phyloP scores from a whole-genome alignment of 495 filamentous ascomycete genomes.

The Podospora appendiculata region DNA sequence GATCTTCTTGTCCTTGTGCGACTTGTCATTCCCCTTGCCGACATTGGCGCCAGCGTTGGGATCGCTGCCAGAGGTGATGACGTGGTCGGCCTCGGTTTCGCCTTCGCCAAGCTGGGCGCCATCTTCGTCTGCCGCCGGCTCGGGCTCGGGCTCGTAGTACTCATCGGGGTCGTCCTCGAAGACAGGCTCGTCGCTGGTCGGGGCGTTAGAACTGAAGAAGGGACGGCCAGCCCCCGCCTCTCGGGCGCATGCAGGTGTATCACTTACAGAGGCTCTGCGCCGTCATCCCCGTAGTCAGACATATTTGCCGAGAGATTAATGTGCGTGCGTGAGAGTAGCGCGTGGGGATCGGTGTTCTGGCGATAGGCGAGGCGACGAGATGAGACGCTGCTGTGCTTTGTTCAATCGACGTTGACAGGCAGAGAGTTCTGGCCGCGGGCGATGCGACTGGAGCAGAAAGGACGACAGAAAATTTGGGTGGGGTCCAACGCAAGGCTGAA shows the following conservation, averaged over 20 bases:
- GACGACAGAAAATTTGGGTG: conserved; percentile 23
- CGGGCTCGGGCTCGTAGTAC: conserved; percentile 57
- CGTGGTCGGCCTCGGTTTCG: conserved; percentile 42
- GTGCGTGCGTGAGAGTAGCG: neutral
- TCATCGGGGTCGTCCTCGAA: conserved; percentile 47
- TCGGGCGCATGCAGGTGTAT: neutral
- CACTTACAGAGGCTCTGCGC: conserved; percentile 31
- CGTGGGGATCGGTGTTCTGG: neutral
- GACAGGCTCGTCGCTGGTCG: conserved; percentile 44
- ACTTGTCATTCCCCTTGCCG: conserved; percentile 41
- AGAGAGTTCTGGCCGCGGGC: conserved; percentile 2
- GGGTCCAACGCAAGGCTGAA: conserved; percentile 12
- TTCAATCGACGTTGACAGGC: neutral
- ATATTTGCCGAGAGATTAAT: conserved; percentile 31
- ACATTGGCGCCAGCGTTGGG: conserved; percentile 57
- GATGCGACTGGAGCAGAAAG: conserved; percentile 1
- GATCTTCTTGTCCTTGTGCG: conserved; percentile 80
- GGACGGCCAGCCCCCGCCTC: too few relatives aligned
- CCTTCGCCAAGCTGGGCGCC: conserved; percentile 41
- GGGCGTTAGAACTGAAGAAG: neutral
- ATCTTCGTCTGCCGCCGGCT: conserved; percentile 49
- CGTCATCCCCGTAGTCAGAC: conserved; percentile 77
- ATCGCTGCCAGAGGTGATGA: conserved; percentile 62
- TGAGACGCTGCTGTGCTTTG: neutral
- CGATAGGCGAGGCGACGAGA: neutral